Conservation (phyloP, 352 stramenopile species). For the Globisporangium mamillatum region DNA sequence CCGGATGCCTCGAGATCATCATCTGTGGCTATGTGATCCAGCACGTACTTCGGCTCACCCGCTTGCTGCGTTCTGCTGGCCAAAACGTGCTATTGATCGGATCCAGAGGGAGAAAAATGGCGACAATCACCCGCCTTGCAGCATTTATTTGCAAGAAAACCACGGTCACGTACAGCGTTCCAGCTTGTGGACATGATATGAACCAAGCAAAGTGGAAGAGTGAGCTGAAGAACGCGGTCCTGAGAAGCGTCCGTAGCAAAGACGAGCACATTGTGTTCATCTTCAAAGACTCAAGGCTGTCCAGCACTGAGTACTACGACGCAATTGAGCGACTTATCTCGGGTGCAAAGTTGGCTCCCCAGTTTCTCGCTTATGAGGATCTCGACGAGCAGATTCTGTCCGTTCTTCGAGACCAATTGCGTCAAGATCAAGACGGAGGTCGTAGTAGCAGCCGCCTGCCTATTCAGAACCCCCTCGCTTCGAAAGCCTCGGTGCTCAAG, state of each 20-base stretch:
- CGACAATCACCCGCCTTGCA: slow-evolving; percentile 47
- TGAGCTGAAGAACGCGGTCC: slow-evolving; percentile 35
- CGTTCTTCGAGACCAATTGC: slow-evolving; percentile 29
- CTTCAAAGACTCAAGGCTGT: slow-evolving; percentile 45
- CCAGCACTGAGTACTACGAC: slow-evolving; percentile 30
- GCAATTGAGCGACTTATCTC: slow-evolving; percentile 47
- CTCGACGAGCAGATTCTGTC: slow-evolving; percentile 43
- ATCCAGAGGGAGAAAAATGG: slow-evolving; percentile 40
- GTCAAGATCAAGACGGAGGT: slow-evolving; percentile 13
- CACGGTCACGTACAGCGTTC: slow-evolving; percentile 27
- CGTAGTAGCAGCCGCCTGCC: background rate
- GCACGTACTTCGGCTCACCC: slow-evolving; percentile 49
- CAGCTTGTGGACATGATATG: background rate
- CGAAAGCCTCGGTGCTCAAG: slow-evolving; percentile 44
- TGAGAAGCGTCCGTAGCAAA: slow-evolving; percentile 32
- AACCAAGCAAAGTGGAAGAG: slow-evolving; percentile 27
- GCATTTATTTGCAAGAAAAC: slow-evolving; percentile 51
- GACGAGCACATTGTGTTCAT: slow-evolving; percentile 52
- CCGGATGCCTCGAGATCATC: slow-evolving; percentile 45
- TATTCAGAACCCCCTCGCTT: slow-evolving; percentile 20
- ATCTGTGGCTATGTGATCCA: slow-evolving; percentile 54
- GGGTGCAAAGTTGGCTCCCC: slow-evolving; percentile 29
- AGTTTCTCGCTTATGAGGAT: slow-evolving; percentile 53
- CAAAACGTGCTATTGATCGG: slow-evolving; percentile 52
- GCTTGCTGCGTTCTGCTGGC: slow-evolving; percentile 35